Conservation (phyloP, 106 monocot genomes). For the Dioscorea zingiberensis region DNA sequence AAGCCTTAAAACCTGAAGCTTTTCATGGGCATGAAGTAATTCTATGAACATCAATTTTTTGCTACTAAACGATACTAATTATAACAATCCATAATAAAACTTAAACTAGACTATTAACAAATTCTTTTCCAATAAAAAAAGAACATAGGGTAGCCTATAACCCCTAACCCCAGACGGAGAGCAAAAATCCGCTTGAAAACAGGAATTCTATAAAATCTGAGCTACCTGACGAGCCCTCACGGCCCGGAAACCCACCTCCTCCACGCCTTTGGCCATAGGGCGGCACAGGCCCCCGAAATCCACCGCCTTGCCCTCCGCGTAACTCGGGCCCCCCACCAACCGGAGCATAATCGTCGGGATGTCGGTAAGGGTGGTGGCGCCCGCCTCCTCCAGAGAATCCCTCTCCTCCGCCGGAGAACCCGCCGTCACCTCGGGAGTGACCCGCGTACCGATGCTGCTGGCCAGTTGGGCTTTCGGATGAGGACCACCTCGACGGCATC, state of each 20-base stretch:
- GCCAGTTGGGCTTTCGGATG: slow-evolving; percentile 32
- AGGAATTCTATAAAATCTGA: not conserved
- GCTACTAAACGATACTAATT: too few relatives aligned
- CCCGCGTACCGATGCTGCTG: slow-evolving; percentile 22
- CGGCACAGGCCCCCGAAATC: slow-evolving; percentile 20
- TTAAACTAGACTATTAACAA: too few relatives aligned
- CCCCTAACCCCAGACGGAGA: too few relatives aligned
- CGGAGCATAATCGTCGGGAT: slow-evolving; percentile 26
- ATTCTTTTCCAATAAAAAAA: too few relatives aligned
- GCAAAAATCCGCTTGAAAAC: not conserved
- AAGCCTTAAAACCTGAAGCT: not conserved
- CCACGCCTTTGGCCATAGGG: slow-evolving; percentile 30
- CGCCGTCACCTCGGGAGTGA: slow-evolving; percentile 19
- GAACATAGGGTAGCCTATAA: too few relatives aligned
- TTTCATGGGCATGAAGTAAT: too few relatives aligned
- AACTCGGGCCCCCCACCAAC: slow-evolving; percentile 31
- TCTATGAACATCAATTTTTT: too few relatives aligned
- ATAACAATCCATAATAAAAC: too few relatives aligned
- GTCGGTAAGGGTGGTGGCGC: slow-evolving; percentile 59
- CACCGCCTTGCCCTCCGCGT: slow-evolving; percentile 22
- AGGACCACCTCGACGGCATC: slow-evolving; percentile 53
- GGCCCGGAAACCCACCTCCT: slow-evolving; percentile 23
- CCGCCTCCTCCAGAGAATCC: slow-evolving; percentile 20
- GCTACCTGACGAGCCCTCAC: slow-evolving; percentile 33
- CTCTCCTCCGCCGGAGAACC: slow-evolving; percentile 18